Percentiles rank a stretch among this genome's conserved stretches.
phyloP scores from a whole-genome alignment of 83 land plant genomes.

The Picea abies region DNA sequence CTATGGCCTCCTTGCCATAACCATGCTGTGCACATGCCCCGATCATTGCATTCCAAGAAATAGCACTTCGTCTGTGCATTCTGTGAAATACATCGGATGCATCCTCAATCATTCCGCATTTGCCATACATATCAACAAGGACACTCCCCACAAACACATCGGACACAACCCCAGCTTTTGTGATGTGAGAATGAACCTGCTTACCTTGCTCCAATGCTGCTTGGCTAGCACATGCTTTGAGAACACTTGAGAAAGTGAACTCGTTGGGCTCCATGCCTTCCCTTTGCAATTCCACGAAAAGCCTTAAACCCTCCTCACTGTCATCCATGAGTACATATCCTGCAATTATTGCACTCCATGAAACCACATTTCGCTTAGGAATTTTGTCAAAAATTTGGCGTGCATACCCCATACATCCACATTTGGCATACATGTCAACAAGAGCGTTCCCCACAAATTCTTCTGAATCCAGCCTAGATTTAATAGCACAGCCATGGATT shows the following conservation, averaged over 20 bases:
- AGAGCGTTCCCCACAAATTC: slow-evolving; percentile 30
- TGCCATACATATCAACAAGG: neutral
- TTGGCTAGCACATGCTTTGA: neutral
- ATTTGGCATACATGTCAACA: slow-evolving; percentile 36
- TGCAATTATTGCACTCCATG: slow-evolving; percentile 46
- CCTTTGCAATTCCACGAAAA: slow-evolving; percentile 25
- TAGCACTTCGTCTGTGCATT: neutral
- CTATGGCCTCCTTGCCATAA: too few relatives aligned
- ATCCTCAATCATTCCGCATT: neutral
- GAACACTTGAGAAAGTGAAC: neutral
- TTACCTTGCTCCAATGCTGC: neutral
- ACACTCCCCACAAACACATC: neutral
- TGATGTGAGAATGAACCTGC: neutral
- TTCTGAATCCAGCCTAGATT: neutral
- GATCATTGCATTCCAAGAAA: too few relatives aligned
- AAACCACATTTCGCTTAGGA: slow-evolving; percentile 20
- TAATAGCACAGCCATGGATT: slow-evolving; percentile 22
- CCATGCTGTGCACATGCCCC: too few relatives aligned
- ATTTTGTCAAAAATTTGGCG: slow-evolving; percentile 25
- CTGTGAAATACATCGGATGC: neutral
- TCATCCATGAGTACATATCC: slow-evolving; percentile 29
- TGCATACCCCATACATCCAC: slow-evolving; percentile 28
- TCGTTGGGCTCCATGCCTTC: neutral
- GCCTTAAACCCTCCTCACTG: slow-evolving; percentile 30
- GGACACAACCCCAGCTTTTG: neutral